A percentile compares a stretch with the other conserved stretches of the same genome.
These are phyloP conservation scores for Raffaelea arxii DNA, from an alignment of 2,329 filamentous ascomycete species.

Conservation along the genomic window DNA sequence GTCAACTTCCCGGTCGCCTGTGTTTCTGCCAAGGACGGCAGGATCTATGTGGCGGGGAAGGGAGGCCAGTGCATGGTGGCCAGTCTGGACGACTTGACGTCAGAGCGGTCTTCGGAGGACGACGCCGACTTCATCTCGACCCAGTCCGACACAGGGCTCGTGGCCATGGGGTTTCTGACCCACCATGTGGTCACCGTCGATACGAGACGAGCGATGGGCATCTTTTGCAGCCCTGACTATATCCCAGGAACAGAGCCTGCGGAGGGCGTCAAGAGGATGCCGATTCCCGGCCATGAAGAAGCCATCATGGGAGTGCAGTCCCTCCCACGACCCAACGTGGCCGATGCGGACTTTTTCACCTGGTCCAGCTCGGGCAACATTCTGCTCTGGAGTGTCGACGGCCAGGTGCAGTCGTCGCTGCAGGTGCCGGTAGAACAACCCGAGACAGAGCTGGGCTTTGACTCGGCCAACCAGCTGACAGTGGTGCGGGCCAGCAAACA, in stretches of 20 bases:
- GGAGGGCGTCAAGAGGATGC: constrained; percentile 32
- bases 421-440: constrained; percentile 60
- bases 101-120: constrained; percentile 17
- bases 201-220: constrained; percentile 62
- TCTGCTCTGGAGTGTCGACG: constrained; percentile 72
- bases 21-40: constrained; percentile 48
- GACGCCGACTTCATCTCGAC: background rate
- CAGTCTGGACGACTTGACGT: constrained; percentile 37
- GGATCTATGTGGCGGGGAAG: constrained; percentile 60
- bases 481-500: constrained; percentile 50
- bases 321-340: constrained; percentile 48
- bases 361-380: constrained; percentile 79
- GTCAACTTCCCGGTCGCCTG: constrained; percentile 61
- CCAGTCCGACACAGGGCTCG: constrained; percentile 29
- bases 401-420: constrained; percentile 54
- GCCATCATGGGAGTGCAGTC: constrained; percentile 64
- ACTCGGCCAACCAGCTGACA: constrained; percentile 48
- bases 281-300: constrained; percentile 54
- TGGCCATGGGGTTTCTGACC: constrained; percentile 59
- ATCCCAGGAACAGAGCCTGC: constrained; percentile 29
- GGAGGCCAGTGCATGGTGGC: constrained; percentile 49
- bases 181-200: constrained; percentile 68
- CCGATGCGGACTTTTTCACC: constrained; percentile 69
- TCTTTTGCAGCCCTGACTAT: constrained; percentile 40
- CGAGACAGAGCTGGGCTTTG: constrained; percentile 37